Evolutionary conservation across 2,329 filamentous ascomycete genomes (phyloP).

Genomic region (Phaeosphaeriaceae sp.): DNA sequence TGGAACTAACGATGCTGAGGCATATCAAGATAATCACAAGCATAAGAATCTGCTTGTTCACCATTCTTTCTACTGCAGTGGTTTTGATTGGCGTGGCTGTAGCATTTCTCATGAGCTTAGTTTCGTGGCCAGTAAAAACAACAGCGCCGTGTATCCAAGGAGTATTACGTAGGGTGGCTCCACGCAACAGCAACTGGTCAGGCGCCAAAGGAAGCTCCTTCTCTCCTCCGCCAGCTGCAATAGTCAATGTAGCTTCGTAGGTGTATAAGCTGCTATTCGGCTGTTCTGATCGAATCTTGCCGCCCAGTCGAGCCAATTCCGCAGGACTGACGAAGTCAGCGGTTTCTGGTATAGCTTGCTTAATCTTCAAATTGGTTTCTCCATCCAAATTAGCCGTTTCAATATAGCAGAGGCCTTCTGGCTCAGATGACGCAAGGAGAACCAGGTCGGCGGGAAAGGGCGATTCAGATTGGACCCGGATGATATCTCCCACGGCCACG

Average conservation of each 20-base stretch:
- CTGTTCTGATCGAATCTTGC: slow-evolving; percentile 90
- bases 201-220: slow-evolving; percentile 89
- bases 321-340: slow-evolving; percentile 82
- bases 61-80: slow-evolving; percentile 91
- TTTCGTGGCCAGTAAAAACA: slow-evolving; percentile 97
- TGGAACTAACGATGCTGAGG: slow-evolving; percentile 87
- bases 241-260: slow-evolving; percentile 93
- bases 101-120: slow-evolving; percentile 98
- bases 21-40: slow-evolving; percentile 82
- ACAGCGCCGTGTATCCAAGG: slow-evolving; percentile 97
- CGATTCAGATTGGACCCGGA: slow-evolving; percentile 92
- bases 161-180: slow-evolving; percentile 92
- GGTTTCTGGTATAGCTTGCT: slow-evolving; percentile 94
- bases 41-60: slow-evolving; percentile 92
- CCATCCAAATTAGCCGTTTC: slow-evolving; percentile 98
- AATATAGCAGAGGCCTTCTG: slow-evolving; percentile 97
- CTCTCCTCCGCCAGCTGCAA: slow-evolving; percentile 88
- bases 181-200: slow-evolving; percentile 90
- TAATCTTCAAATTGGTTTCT: slow-evolving; percentile 98
- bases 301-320: slow-evolving; percentile 84
- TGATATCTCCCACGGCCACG: slow-evolving; percentile 87
- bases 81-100: slow-evolving; percentile 97
- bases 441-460: slow-evolving; percentile 95
- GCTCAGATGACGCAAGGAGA: slow-evolving; percentile 90
- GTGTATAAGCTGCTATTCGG: slow-evolving; percentile 98